Evolutionary conservation across 345 rosid genomes (phyloP).

Genomic region (Odontarrhena argentea): DNA sequence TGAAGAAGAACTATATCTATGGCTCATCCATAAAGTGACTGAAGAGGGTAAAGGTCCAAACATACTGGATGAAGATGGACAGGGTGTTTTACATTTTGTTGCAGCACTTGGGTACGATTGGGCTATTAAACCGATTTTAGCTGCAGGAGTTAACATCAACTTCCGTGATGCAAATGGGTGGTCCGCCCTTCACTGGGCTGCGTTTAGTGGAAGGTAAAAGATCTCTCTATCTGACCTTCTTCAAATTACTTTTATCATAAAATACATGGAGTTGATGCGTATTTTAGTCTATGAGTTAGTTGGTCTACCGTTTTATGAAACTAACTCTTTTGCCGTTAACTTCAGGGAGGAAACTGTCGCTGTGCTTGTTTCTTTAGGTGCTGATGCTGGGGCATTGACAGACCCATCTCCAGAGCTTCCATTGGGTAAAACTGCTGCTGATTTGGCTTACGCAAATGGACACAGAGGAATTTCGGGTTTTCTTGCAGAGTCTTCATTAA

Average conservation of each 20-base stretch:
- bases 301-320: slow-evolving; percentile 8
- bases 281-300: not conserved
- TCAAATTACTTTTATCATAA: not conserved
- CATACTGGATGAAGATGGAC: slow-evolving; percentile 68
- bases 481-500: slow-evolving; percentile 86
- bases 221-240: slow-evolving; percentile 35
- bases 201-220: slow-evolving; percentile 80
- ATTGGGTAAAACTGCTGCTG: slow-evolving; percentile 78
- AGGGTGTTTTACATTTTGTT: slow-evolving; percentile 77
- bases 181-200: slow-evolving; percentile 99
- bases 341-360: slow-evolving; percentile 87
- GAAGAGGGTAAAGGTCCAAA: slow-evolving; percentile 84
- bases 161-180: slow-evolving; percentile 92
- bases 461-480: slow-evolving; percentile 93
- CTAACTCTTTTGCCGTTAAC: slow-evolving; percentile 28
- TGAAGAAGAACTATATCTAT: slow-evolving; percentile 67
- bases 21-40: slow-evolving; percentile 72
- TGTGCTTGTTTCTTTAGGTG: slow-evolving; percentile 68
- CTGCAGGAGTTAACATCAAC: slow-evolving; percentile 79
- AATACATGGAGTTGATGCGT: not conserved
- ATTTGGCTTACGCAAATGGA: slow-evolving; percentile 83
- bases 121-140: slow-evolving; percentile 70
- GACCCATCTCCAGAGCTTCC: slow-evolving; percentile 91
- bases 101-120: slow-evolving; percentile 91
- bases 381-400: slow-evolving; percentile 68